Conservation (phyloP, 768 basidiomycete species). For the Mycena pura region DNA sequence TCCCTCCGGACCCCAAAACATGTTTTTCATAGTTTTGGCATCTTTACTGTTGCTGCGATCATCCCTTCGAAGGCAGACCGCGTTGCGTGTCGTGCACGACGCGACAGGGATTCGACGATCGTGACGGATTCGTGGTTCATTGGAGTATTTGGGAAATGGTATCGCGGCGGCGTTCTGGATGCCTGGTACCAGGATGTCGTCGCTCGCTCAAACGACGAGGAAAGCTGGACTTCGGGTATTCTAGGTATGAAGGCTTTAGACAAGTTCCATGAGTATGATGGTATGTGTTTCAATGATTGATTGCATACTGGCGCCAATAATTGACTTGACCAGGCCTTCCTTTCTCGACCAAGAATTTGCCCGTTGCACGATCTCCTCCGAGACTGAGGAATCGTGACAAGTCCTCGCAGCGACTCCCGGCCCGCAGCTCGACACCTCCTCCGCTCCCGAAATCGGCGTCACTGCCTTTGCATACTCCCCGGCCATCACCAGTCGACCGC, state of each 20-base stretch:
- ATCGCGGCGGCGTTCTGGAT: constrained; percentile 82
- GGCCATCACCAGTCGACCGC: constrained; percentile 43
- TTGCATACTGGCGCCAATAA: constrained; percentile 29
- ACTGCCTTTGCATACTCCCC: constrained; percentile 74
- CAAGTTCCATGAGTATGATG: constrained; percentile 68
- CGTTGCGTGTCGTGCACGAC: constrained; percentile 35
- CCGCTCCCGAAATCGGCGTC: constrained; percentile 85
- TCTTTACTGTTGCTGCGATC: constrained; percentile 87
- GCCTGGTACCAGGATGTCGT: constrained; percentile 80
- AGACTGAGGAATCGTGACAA: constrained; percentile 64
- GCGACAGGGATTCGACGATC: constrained; percentile 54
- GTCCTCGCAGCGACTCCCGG: constrained; percentile 51
- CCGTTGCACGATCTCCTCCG: constrained; percentile 58
- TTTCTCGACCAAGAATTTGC: constrained; percentile 56
- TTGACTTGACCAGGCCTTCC: constrained; percentile 50
- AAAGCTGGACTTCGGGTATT: constrained; percentile 81
- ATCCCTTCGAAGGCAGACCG: constrained; percentile 51
- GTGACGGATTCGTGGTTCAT: constrained; percentile 87
- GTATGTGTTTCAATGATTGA: constrained; percentile 43
- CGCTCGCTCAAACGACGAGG: constrained; percentile 67
- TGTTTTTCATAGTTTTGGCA: constrained; percentile 83
- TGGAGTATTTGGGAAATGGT: constrained; percentile 92
- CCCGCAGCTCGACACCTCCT: constrained; percentile 78
- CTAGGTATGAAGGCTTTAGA: constrained; percentile 78
- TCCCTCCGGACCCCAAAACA: constrained; percentile 91